A percentile compares a stretch with the other conserved stretches of the same genome.
Conservation (phyloP, 2,329 filamentous ascomycete genomes). For the Hirsutella rhossiliensis region DNA sequence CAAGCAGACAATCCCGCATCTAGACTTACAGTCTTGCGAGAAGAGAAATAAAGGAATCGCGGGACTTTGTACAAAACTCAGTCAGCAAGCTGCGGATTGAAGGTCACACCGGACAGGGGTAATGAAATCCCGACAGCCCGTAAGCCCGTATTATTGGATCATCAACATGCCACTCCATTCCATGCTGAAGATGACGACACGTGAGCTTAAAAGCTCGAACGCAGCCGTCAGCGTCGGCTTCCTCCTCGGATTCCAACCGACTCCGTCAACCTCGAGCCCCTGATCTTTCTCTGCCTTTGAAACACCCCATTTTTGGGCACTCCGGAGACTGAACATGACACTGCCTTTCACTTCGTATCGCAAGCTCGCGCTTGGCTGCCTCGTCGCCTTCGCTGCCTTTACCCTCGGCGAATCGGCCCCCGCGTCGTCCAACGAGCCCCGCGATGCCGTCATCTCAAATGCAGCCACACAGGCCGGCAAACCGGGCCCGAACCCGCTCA, state of each 20-base stretch:
- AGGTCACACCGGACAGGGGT: too few species aligned
- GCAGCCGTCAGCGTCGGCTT: neutral
- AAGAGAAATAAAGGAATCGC: too few species aligned
- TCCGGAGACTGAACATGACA: neutral
- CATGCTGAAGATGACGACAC: too few species aligned
- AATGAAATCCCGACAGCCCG: too few species aligned
- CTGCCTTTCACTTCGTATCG: neutral
- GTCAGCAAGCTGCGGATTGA: too few species aligned
- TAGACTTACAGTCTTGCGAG: too few species aligned
- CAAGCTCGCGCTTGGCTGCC: neutral
- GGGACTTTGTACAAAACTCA: too few species aligned
- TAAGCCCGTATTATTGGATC: too few species aligned
- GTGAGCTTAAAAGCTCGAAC: neutral
- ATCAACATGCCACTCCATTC: too few species aligned
- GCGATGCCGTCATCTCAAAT: neutral
- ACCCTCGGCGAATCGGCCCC: neutral
- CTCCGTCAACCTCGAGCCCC: neutral
- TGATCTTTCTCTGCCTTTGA: neutral
- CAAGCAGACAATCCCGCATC: too few species aligned
- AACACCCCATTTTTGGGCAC: neutral
- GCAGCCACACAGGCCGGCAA: neutral
- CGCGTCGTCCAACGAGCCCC: neutral
- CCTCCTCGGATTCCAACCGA: too few species aligned
- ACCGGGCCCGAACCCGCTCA: constrained; percentile 4
- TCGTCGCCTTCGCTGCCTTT: neutral